phyloP scores from a whole-genome alignment of 179 eudicot genomes.

The Drosera spatulata region DNA sequence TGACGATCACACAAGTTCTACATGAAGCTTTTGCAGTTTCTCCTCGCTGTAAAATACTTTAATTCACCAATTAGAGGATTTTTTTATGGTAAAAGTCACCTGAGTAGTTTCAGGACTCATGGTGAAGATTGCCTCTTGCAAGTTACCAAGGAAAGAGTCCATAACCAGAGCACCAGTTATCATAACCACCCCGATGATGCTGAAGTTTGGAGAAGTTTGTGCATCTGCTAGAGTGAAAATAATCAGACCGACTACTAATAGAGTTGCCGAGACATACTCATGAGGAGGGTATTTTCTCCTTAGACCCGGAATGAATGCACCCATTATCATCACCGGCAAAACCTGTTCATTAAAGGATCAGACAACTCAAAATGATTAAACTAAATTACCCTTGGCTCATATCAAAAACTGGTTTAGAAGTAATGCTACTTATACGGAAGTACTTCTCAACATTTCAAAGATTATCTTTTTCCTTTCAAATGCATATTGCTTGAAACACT shows the following conservation, averaged over 20 bases:
- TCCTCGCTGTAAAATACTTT: background rate
- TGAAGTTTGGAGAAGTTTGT: conserved; percentile 86
- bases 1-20: conserved; percentile 2
- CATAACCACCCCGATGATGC: conserved; percentile 79
- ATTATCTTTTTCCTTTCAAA: too few relatives aligned
- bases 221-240: conserved; percentile 97
- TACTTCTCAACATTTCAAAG: too few relatives aligned
- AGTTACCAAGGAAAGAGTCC: conserved; percentile 82
- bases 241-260: conserved; percentile 71
- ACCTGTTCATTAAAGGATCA: conserved; percentile 27
- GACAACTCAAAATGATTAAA: background rate
- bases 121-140: conserved; percentile 92
- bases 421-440: too few relatives aligned
- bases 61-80: background rate
- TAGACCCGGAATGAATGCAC: conserved; percentile 89
- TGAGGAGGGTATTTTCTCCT: conserved; percentile 69
- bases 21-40: background rate
- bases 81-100: conserved; percentile 27
- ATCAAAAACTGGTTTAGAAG: too few relatives aligned
- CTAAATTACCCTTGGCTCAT: too few relatives aligned
- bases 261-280: conserved; percentile 72
- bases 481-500: background rate
- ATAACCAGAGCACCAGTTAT: conserved; percentile 71
- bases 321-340: conserved; percentile 97
- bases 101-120: conserved; percentile 84